phyloP scores from a whole-genome alignment of 164 flowering plant genomes.

The Sedum album region DNA sequence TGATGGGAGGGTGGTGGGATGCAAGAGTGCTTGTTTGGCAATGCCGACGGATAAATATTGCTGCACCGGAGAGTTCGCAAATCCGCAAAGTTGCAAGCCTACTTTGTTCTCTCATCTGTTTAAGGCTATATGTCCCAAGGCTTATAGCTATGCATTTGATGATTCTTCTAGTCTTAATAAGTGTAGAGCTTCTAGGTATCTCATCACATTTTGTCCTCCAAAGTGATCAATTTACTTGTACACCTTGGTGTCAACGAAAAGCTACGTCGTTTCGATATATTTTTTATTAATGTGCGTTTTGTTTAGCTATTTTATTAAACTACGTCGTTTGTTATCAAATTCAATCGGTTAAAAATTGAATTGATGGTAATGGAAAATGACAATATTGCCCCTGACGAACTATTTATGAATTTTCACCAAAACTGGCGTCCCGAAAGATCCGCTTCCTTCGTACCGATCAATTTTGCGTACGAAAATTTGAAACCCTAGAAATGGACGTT shows the following conservation, averaged over 20 bases:
- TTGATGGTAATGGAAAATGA: neutral
- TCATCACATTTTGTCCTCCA: constrained; percentile 90
- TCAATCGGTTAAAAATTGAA: too few species aligned
- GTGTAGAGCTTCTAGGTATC: constrained; percentile 79
- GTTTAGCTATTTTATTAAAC: too few species aligned
- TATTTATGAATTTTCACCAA: neutral
- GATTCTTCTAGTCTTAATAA: constrained; percentile 73
- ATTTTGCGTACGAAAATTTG: neutral
- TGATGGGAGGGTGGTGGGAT: constrained; percentile 30
- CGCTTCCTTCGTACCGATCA: neutral
- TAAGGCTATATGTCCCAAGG: constrained; percentile 67
- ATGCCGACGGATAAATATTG: constrained; percentile 55
- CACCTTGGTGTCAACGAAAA: too few species aligned
- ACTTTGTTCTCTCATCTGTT: constrained; percentile 34
- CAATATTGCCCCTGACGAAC: neutral
- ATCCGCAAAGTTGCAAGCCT: constrained; percentile 38
- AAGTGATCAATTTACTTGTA: constrained; percentile 22
- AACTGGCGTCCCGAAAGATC: neutral
- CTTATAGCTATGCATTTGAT: constrained; percentile 86
- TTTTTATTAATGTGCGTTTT: too few species aligned
- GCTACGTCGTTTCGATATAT: too few species aligned
- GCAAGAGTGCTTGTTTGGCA: constrained; percentile 44
- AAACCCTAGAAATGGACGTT: neutral
- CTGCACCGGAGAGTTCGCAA: constrained; percentile 56
- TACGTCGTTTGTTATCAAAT: too few species aligned